A percentile compares a stretch with the other conserved stretches of the same genome.
phyloP scores from a whole-genome alignment of 805 yeast species.

The Starmerella roubikii region DNA sequence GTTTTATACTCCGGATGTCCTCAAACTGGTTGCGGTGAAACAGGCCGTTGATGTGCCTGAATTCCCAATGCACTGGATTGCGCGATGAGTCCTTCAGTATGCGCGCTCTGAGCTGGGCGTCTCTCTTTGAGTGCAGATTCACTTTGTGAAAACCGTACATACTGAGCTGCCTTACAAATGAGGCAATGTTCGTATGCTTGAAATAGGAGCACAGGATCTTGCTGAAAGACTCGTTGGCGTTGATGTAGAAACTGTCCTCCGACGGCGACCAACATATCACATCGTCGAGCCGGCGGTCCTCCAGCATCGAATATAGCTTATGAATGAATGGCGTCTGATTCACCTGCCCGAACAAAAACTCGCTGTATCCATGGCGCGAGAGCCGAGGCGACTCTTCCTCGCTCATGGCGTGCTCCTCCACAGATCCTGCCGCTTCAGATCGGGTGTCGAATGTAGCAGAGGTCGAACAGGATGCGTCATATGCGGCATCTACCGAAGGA shows the following conservation, averaged over 20 bases:
- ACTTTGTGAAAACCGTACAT: constrained; percentile 92
- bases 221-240: constrained; percentile 78
- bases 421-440: too few species aligned
- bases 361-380: too few species aligned
- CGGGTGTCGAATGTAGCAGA: too few species aligned
- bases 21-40: constrained; percentile 74
- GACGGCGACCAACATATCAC: constrained; percentile 75
- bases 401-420: too few species aligned
- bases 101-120: constrained; percentile 2
- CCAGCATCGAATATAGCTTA: constrained; percentile 78
- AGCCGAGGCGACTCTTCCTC: too few species aligned
- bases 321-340: constrained; percentile 63
- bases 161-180: constrained; percentile 85
- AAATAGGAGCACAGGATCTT: constrained; percentile 59
- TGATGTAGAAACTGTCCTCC: constrained; percentile 60
- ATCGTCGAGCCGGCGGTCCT: constrained; percentile 56
- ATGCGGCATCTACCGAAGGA: too few species aligned
- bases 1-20: constrained; percentile 57
- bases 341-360: too few species aligned
- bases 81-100: too few species aligned
- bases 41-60: constrained; percentile 64
- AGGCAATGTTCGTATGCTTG: constrained; percentile 87
- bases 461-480: too few species aligned
- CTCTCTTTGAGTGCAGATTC: constrained; percentile 15
- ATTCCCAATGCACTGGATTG: too few species aligned